A percentile compares a stretch with the other conserved stretches of the same genome.
Conservation (phyloP, 2,329 filamentous ascomycete genomes). For the Ceratocystis harringtonii region DNA sequence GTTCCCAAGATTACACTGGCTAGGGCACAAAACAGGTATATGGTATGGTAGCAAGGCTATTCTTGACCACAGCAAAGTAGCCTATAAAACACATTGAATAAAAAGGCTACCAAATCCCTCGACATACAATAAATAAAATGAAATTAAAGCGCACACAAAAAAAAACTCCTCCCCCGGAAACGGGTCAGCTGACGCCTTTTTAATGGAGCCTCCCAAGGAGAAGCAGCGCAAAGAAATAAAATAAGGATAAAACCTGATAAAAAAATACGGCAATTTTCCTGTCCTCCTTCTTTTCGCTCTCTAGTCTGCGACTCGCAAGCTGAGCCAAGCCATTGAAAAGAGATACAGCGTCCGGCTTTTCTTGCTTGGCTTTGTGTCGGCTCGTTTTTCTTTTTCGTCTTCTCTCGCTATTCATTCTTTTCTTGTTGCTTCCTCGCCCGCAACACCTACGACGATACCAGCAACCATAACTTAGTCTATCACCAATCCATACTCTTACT, state of each 20-base stretch:
- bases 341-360: background rate
- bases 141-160: background rate
- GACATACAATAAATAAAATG: background rate
- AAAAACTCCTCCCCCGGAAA: background rate
- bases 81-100: too few species aligned
- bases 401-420: background rate
- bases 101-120: background rate
- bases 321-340: background rate
- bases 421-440: background rate
- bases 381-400: background rate
- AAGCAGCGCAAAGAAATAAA: background rate
- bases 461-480: background rate
- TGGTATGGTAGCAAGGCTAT: background rate
- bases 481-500: background rate
- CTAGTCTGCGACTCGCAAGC: background rate
- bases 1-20: too few species aligned
- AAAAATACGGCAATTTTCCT: background rate
- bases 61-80: background rate
- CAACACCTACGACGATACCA: background rate
- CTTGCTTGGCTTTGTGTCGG: background rate
- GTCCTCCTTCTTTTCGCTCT: background rate
- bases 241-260: background rate
- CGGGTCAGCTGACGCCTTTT: conserved; percentile 4
- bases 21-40: too few species aligned
- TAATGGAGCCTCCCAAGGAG: background rate